A percentile compares a stretch with the other conserved stretches of the same genome.
These are phyloP conservation scores for Lactifluus rugatus DNA, from an alignment of 768 basidiomycete species.

Conservation along the genomic window DNA sequence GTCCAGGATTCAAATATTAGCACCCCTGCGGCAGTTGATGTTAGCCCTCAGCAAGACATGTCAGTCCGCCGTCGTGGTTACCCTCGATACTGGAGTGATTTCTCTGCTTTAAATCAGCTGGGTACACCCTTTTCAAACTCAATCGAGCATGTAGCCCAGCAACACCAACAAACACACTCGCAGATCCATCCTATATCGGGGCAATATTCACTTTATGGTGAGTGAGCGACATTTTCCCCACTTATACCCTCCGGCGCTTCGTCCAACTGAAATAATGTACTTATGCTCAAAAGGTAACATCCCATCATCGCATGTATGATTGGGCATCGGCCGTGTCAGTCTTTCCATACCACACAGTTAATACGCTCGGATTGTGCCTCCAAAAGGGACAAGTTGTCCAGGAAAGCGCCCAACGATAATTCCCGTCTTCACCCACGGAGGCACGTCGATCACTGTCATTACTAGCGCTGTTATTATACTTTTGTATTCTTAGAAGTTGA, in stretches of 20 bases:
- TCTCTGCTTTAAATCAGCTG: conserved; percentile 27
- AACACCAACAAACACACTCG: conserved; percentile 5
- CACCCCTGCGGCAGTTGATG: background rate
- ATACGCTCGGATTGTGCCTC: background rate
- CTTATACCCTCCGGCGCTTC: background rate
- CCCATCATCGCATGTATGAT: background rate
- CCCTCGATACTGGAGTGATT: conserved; percentile 32
- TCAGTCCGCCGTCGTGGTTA: conserved; percentile 20
- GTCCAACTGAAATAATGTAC: background rate
- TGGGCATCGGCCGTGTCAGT: background rate
- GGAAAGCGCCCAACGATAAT: background rate
- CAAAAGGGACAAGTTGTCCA: conserved; percentile 1
- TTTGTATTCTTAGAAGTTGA: conserved; percentile 1
- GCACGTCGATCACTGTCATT: background rate
- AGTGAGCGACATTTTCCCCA: background rate
- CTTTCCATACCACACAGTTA: background rate
- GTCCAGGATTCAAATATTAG: conserved; percentile 8
- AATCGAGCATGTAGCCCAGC: conserved; percentile 8
- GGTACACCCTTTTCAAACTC: conserved; percentile 24
- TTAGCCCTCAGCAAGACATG: conserved; percentile 3
- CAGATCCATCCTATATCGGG: conserved; percentile 14
- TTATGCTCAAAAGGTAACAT: conserved; percentile 1
- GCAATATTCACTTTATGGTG: conserved; percentile 19
- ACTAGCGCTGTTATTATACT: background rate
- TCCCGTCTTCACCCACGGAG: background rate